A percentile compares a stretch with the other conserved stretches of the same genome.
These are phyloP conservation scores for Dipteronia sinensis DNA, from an alignment of 345 rosid genomes.

Conservation along the genomic window DNA sequence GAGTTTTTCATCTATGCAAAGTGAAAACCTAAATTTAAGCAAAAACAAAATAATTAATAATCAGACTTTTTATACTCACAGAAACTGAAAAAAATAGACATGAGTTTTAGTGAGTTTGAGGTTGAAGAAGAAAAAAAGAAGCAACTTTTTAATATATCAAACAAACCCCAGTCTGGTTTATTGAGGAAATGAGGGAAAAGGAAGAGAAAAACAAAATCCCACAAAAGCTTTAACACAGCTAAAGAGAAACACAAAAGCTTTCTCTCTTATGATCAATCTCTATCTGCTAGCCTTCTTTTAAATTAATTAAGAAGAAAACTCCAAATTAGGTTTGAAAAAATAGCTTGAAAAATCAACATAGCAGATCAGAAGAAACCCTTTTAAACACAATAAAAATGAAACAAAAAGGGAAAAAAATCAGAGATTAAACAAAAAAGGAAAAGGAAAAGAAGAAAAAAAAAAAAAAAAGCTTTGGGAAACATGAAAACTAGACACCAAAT, in stretches of 20 bases:
- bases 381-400: slow-evolving; percentile 12
- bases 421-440: slow-evolving; percentile 24
- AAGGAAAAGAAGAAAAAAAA: background rate
- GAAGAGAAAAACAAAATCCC: background rate
- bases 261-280: background rate
- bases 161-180: background rate
- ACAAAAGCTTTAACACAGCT: background rate
- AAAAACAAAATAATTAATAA: no score
- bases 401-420: slow-evolving; percentile 28
- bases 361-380: slow-evolving; percentile 8
- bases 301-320: slow-evolving; percentile 8
- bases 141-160: background rate
- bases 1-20: background rate
- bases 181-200: background rate
- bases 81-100: background rate
- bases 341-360: slow-evolving; percentile 15
- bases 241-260: background rate
- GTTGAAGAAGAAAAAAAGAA: background rate
- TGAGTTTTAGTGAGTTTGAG: background rate
- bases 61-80: background rate
- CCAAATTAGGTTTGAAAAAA: slow-evolving; percentile 2
- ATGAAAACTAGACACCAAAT: background rate
- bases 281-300: background rate
- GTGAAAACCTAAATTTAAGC: background rate
- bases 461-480: slow-evolving; percentile 17